Base-by-base conservation (phyloP, 2,329 filamentous ascomycete genomes). In the Beauveria sp. region DNA sequence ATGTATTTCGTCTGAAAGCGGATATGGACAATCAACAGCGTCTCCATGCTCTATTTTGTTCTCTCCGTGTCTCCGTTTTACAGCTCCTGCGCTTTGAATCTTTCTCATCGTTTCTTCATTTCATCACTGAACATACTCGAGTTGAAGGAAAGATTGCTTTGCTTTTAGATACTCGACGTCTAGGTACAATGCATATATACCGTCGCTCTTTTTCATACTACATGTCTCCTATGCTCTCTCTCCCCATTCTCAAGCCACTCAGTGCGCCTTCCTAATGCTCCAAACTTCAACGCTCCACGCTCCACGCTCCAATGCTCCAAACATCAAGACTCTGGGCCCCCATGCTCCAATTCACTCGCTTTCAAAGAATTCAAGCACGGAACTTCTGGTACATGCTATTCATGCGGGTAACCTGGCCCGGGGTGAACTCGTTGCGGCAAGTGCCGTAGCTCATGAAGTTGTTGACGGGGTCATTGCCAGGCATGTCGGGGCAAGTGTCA, bases 371-470 rank as follows among this genome's bases (percentile, higher is more conserved):
- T 30, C 38, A 61, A 8, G 59, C 59, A 50, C 60, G 60, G 47
- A 47, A 62, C n/a, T 46, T 52, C 5, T 62, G 43, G 38, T 62
- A 62, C 43, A 57, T 57, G 46, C 40, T 57, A 7, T 26, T 40
- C 63, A 63, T 65, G 20, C 63, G 60, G 24, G 47, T 40, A 9
- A 34, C 24, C 49, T 65, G 63, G 18, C 62, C 63, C 1, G 52
- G 22, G 3, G 63, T 65, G 42, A 65, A 65, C n/a, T 52, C 53
- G 30, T 38, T 60, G 54, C 58, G 53, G 24, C 63, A 64, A 18
- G 28, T 43, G n/a, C 57, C 53, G 26, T 64, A 64, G 26, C 60
- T 61, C 63, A 64, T 64, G 28, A 61, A 63, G 62, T 64, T 64
- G 58, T 61, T 56, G 22, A 64, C 56, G 16, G 63, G 58, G 42